These are phyloP conservation scores for Cutaneotrichosporon cyanovorans DNA, from an alignment of 1,284 basidiomycete genomes.

Conservation along the genomic window DNA sequence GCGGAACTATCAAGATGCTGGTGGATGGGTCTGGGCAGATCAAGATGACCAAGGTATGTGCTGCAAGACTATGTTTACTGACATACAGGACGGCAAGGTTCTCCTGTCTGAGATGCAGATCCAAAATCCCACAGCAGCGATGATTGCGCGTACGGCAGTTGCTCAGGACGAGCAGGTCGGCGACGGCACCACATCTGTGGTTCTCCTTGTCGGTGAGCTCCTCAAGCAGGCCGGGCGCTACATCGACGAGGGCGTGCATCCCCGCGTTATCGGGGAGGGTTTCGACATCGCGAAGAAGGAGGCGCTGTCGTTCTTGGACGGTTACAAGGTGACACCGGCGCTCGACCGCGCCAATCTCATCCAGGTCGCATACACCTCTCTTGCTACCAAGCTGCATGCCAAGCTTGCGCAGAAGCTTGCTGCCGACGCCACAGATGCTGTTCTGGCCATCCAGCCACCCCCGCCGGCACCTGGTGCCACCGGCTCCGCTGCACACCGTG, in stretches of 20 bases:
- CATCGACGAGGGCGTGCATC: conserved; percentile 97
- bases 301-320: conserved; percentile 78
- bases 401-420: conserved; percentile 81
- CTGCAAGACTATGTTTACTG: background rate
- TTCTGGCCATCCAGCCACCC: conserved; percentile 75
- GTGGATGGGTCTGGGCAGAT: conserved; percentile 99
- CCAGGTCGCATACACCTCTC: conserved; percentile 86
- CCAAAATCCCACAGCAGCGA: conserved; percentile 92
- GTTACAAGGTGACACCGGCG: conserved; percentile 63
- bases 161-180: conserved; percentile 99
- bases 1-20: conserved; percentile 98
- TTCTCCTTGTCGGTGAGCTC: conserved; percentile 92
- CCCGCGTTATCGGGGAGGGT: conserved; percentile 89
- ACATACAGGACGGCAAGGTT: conserved; percentile 78
- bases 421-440: conserved; percentile 90
- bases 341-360: conserved; percentile 86
- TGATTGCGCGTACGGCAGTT: conserved; percentile 97
- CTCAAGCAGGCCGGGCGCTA: conserved; percentile 97
- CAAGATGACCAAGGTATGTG: conserved; percentile 87
- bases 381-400: conserved; percentile 85
- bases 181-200: conserved; percentile 96
- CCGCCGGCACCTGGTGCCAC: conserved; percentile 50
- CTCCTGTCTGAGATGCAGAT: conserved; percentile 99
- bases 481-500: conserved; percentile 62
- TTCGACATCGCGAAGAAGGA: conserved; percentile 98